Percentiles rank a stretch among this genome's conserved stretches.
Conservation (phyloP, 2,329 filamentous ascomycete species). For the Berkeleyomyces basicola region DNA sequence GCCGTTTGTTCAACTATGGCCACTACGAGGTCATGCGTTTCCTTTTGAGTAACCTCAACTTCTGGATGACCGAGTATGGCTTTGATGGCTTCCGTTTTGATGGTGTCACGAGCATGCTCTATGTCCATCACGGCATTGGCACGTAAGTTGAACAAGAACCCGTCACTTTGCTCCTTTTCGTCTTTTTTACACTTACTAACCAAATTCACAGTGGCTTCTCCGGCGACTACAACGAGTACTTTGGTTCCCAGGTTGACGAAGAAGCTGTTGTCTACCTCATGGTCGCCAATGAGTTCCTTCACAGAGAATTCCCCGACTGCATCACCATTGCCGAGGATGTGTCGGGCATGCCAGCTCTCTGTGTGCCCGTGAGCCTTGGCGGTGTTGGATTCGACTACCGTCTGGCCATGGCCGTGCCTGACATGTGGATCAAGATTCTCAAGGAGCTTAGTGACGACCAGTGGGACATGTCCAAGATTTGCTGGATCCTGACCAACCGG, state of each 20-base stretch:
- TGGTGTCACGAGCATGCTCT: conserved; percentile 97
- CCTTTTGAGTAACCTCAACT: conserved; percentile 81
- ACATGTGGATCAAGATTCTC: conserved; percentile 97
- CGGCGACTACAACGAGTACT: conserved; percentile 96
- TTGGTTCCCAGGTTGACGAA: conserved; percentile 74
- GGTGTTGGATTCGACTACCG: conserved; percentile 96
- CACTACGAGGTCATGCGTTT: conserved; percentile 91
- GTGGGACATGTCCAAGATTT: conserved; percentile 78
- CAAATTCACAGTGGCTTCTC: conserved; percentile 61
- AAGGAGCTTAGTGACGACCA: conserved; percentile 85
- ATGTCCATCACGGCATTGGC: conserved; percentile 88
- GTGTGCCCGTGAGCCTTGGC: conserved; percentile 66
- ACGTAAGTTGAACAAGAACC: conserved; percentile 43
- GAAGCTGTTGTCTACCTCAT: conserved; percentile 91
- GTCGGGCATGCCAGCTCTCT: conserved; percentile 95
- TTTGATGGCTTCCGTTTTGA: conserved; percentile 98
- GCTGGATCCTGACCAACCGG: conserved; percentile 78
- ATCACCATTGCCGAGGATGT: conserved; percentile 96
- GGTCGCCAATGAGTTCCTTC: conserved; percentile 90
- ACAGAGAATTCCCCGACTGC: conserved; percentile 67
- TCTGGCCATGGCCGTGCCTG: conserved; percentile 91
- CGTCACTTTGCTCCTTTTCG: neutral
- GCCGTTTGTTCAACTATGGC: conserved; percentile 92
- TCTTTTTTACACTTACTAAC: conserved; percentile 16
- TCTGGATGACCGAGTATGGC: conserved; percentile 97